Evolutionary conservation across 1,139 yeast species (phyloP).

Genomic region (Scheffersomyces illinoinensis): DNA sequence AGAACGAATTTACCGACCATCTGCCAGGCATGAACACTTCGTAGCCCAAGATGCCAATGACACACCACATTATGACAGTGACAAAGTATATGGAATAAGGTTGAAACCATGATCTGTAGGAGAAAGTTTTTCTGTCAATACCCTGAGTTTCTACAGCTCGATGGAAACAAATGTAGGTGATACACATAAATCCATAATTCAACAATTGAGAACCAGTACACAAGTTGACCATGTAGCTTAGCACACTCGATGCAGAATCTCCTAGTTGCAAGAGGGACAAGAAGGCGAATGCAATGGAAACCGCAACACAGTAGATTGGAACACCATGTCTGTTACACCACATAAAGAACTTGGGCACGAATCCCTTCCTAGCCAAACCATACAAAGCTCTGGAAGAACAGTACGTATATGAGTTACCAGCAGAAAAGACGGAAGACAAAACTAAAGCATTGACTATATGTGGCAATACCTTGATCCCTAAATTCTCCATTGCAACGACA

Average conservation of each 20-base stretch:
- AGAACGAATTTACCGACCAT: constrained; percentile 37
- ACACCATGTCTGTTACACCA: constrained; percentile 56
- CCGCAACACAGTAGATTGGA: constrained; percentile 44
- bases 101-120: constrained; percentile 34
- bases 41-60: constrained; percentile 43
- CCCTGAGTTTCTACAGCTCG: constrained; percentile 54
- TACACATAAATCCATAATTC: constrained; percentile 64
- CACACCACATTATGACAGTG: constrained; percentile 29
- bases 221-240: constrained; percentile 73
- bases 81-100: constrained; percentile 34
- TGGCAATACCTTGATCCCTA: constrained; percentile 39
- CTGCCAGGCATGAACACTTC: constrained; percentile 37
- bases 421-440: constrained; percentile 41
- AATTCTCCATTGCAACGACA: constrained; percentile 46
- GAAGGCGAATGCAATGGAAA: constrained; percentile 32
- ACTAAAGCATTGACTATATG: constrained; percentile 41
- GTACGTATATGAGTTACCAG: constrained; percentile 46
- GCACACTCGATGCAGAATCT: constrained; percentile 60
- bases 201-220: constrained; percentile 80
- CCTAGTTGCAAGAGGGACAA: constrained; percentile 59
- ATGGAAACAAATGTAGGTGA: constrained; percentile 61
- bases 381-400: constrained; percentile 46
- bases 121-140: constrained; percentile 27
- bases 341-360: constrained; percentile 37
- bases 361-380: constrained; percentile 41